Percentiles rank a stretch among this genome's conserved stretches.
phyloP scores from a whole-genome alignment of 2,329 filamentous ascomycete species.

The Sordariomycetes sp. region DNA sequence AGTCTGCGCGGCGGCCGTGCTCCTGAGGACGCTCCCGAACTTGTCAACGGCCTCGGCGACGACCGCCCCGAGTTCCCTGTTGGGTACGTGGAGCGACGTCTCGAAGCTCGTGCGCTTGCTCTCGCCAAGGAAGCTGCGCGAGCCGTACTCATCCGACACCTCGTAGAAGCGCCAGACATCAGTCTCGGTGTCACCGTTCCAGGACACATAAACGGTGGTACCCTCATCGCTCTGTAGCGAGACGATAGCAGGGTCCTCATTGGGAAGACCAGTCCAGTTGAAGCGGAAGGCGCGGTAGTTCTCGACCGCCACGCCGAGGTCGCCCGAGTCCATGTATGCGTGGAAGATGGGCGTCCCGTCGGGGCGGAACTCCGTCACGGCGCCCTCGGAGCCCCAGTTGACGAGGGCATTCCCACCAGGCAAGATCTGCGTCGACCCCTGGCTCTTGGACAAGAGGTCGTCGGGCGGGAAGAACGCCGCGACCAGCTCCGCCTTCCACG shows the following conservation, averaged over 20 bases:
- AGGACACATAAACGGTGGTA: conserved; percentile 34
- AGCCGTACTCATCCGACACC: conserved; percentile 18
- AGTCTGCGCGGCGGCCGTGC: not conserved
- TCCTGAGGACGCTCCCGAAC: not conserved
- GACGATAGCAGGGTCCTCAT: conserved; percentile 13
- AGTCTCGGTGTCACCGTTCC: conserved; percentile 40
- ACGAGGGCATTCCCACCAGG: conserved; percentile 42
- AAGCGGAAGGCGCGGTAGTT: conserved; percentile 45
- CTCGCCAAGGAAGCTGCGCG: conserved; percentile 24
- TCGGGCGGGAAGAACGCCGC: conserved; percentile 38
- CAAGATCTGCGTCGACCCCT: conserved; percentile 40
- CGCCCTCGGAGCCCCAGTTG: conserved; percentile 43
- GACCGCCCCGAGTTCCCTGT: not conserved
- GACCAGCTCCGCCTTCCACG: conserved; percentile 32
- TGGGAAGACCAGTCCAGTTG: conserved; percentile 38
- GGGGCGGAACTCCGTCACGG: conserved; percentile 32
- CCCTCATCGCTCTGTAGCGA: conserved; percentile 12
- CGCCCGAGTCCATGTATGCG: conserved; percentile 29
- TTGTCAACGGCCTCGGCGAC: not conserved
- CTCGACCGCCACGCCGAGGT: conserved; percentile 26
- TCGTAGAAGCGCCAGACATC: conserved; percentile 37
- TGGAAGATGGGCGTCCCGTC: conserved; percentile 43
- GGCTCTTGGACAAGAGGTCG: conserved; percentile 34
- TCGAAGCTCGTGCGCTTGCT: conserved; percentile 30
- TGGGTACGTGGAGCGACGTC: conserved; percentile 18